Evolutionary conservation across 176 grass and related monocot genomes (phyloP).

Genomic region (Cymbopogon citratus): DNA sequence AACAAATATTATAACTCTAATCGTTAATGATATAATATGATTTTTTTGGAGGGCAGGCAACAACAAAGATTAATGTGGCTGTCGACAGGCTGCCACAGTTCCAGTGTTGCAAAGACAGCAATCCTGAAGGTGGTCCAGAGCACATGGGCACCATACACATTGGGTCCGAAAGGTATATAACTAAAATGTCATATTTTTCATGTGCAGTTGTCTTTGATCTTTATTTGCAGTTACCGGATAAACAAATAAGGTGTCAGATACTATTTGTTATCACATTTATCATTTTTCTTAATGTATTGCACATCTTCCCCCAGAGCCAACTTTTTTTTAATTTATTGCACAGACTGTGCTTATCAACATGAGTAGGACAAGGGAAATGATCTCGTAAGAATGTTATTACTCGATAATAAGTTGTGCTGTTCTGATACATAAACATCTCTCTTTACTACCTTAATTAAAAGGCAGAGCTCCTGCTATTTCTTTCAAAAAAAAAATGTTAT

Average conservation of each 20-base stretch:
- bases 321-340: slow-evolving; percentile 4
- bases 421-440: too few species aligned
- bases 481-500: too few species aligned
- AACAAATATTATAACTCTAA: slow-evolving; percentile 10
- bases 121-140: slow-evolving; percentile 62
- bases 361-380: not conserved
- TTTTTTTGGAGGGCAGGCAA: slow-evolving; percentile 48
- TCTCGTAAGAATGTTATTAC: not conserved
- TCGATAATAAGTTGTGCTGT: not conserved
- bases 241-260: not conserved
- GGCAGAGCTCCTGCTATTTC: too few species aligned
- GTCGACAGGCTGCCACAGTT: slow-evolving; percentile 94
- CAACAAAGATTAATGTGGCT: slow-evolving; percentile 97
- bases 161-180: slow-evolving; percentile 80
- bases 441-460: too few species aligned
- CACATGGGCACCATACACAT: slow-evolving; percentile 98
- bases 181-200: not conserved
- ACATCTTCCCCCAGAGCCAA: not conserved
- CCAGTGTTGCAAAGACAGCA: slow-evolving; percentile 58
- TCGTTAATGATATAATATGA: slow-evolving; percentile 20
- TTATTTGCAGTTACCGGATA: slow-evolving; percentile 11
- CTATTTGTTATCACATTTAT: slow-evolving; percentile 5
- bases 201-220: slow-evolving; percentile 7
- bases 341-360: not conserved
- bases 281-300: not conserved